Evolutionary conservation across 2,329 filamentous ascomycete species (phyloP).

Genomic region (Didymella keratinophila): DNA sequence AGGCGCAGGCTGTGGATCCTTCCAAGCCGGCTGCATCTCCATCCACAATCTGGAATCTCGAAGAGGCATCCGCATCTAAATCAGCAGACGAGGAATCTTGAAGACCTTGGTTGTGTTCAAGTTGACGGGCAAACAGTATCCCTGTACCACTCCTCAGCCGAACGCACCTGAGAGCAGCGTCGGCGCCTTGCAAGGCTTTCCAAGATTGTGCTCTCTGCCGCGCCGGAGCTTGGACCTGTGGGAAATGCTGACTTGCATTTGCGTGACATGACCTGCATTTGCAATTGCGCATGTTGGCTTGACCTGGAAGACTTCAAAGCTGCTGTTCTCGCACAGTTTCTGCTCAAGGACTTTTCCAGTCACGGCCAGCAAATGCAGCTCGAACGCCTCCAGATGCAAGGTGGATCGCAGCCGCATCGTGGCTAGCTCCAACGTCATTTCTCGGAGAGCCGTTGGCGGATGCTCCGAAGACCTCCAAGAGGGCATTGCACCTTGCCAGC

Average conservation of each 20-base stretch:
- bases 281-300: not conserved
- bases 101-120: not conserved
- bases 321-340: not conserved
- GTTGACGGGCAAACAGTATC: not conserved
- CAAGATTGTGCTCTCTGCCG: not conserved
- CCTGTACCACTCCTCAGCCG: not conserved
- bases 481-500: constrained; percentile 1
- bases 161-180: not conserved
- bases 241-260: constrained; percentile 8
- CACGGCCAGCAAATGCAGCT: not conserved
- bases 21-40: not conserved
- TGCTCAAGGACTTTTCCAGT: not conserved
- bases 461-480: constrained; percentile 8
- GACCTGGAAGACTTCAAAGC: not conserved
- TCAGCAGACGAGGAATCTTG: not conserved
- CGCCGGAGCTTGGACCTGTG: not conserved
- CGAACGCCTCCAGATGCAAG: not conserved
- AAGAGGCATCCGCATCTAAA: not conserved
- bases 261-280: constrained; percentile 14
- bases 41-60: not conserved
- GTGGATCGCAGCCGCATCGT: constrained; percentile 5
- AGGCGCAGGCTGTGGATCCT: not conserved
- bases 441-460: constrained; percentile 19
- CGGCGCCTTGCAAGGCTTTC: not conserved
- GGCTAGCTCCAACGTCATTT: constrained; percentile 21